A percentile compares a stretch with the other conserved stretches of the same genome.
Evolutionary conservation across 1,284 basidiomycete genomes (phyloP).

Genomic region (Peniophora sp.): DNA sequence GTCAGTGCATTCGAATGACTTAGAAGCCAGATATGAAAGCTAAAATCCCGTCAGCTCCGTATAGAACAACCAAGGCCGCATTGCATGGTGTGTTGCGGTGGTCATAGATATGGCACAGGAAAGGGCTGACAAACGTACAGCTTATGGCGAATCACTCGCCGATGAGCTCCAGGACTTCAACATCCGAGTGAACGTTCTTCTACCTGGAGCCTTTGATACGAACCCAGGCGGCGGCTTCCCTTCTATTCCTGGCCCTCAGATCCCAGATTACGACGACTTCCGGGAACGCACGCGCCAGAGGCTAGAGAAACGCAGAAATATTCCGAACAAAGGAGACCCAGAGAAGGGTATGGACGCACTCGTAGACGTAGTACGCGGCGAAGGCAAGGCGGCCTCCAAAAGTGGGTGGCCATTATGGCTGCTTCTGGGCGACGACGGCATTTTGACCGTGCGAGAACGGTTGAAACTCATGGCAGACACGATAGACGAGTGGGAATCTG

Average conservation of each 20-base stretch:
- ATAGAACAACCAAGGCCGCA: constrained; percentile 27
- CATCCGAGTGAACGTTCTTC: constrained; percentile 23
- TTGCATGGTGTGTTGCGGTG: too few species aligned
- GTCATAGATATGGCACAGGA: too few species aligned
- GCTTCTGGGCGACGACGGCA: constrained; percentile 21
- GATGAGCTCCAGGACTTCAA: constrained; percentile 20
- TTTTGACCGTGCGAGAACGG: constrained; percentile 17
- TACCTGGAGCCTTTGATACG: constrained; percentile 24
- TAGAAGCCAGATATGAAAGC: background rate
- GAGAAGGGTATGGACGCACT: constrained; percentile 21
- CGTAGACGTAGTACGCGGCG: constrained; percentile 22
- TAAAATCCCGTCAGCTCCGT: constrained; percentile 12
- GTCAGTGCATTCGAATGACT: background rate
- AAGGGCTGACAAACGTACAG: constrained; percentile 11
- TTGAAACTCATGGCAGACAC: constrained; percentile 12
- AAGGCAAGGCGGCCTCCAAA: constrained; percentile 17
- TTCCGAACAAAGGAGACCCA: constrained; percentile 20
- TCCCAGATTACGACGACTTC: constrained; percentile 18
- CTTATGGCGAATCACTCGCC: constrained; percentile 22
- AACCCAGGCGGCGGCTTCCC: constrained; percentile 10
- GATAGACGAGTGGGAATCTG: constrained; percentile 20
- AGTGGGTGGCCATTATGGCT: constrained; percentile 17
- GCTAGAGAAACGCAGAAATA: constrained; percentile 13
- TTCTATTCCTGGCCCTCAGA: constrained; percentile 10
- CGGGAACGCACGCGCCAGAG: constrained; percentile 9